A percentile compares a stretch with the other conserved stretches of the same genome.
These are phyloP conservation scores for Scheffersomyces illinoinensis DNA, from an alignment of 1,139 yeast species.

Conservation along the genomic window DNA sequence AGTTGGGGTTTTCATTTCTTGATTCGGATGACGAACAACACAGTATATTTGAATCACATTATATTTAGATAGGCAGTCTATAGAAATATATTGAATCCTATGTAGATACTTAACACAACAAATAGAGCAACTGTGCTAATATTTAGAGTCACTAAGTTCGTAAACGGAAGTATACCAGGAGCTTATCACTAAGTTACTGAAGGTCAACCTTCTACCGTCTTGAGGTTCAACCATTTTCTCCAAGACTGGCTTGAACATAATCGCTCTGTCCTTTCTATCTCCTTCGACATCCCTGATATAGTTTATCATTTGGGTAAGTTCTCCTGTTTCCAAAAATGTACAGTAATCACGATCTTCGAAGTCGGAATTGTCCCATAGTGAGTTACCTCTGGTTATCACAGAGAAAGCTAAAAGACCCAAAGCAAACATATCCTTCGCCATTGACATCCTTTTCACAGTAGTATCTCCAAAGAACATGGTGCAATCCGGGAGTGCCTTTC, in stretches of 20 bases:
- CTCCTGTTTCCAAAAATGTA: background rate
- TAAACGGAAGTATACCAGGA: background rate
- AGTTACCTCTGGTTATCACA: constrained; percentile 5
- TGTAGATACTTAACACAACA: background rate
- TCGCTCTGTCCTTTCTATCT: background rate
- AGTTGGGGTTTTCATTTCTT: background rate
- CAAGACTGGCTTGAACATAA: background rate
- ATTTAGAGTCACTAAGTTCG: background rate
- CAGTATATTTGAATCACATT: background rate
- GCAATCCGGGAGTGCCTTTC: constrained; percentile 2
- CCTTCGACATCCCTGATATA: background rate
- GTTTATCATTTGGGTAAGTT: background rate
- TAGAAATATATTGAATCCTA: background rate
- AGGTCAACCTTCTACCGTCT: background rate
- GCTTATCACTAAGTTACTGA: background rate
- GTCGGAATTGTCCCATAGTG: constrained; percentile 5
- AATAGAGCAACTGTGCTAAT: background rate
- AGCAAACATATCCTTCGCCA: constrained; percentile 10
- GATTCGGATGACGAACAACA: background rate
- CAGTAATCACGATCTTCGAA: background rate
- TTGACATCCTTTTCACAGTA: constrained; percentile 2
- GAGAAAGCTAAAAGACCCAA: constrained; percentile 7
- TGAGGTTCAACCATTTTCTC: background rate
- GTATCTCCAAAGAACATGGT: constrained; percentile 1
- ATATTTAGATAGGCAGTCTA: background rate